Conservation (phyloP, 495 filamentous ascomycete genomes). For the Filosporella fistucella region DNA sequence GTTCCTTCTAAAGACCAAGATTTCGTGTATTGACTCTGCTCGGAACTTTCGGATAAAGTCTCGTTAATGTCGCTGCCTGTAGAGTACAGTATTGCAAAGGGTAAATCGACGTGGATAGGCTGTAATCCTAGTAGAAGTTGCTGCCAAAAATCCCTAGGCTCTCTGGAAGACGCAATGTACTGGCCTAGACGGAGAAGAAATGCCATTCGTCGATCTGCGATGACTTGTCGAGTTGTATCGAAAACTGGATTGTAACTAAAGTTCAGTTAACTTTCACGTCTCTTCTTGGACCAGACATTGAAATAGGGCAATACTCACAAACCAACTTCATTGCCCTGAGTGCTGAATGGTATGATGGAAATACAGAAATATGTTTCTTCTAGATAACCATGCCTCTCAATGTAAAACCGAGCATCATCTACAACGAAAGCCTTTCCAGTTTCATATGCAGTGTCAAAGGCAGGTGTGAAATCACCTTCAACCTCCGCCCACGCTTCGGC, state of each 20-base stretch:
- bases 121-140: constrained; percentile 48
- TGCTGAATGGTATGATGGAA: constrained; percentile 11
- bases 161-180: constrained; percentile 7
- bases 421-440: constrained; percentile 4
- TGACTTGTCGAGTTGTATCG: constrained; percentile 16
- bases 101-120: constrained; percentile 54
- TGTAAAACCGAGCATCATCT: constrained; percentile 12
- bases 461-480: constrained; percentile 6
- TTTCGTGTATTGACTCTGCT: constrained; percentile 1
- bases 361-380: constrained; percentile 18
- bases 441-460: constrained; percentile 8
- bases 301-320: constrained; percentile 11
- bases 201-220: constrained; percentile 17
- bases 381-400: constrained; percentile 16
- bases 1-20: constrained; percentile 41
- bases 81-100: constrained; percentile 62
- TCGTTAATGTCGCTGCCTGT: constrained; percentile 41
- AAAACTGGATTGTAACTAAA: constrained; percentile 18
- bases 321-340: constrained; percentile 1
- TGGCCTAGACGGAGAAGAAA: constrained; percentile 9
- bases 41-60: constrained; percentile 7
- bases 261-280: neutral
- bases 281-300: neutral
- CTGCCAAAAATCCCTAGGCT: constrained; percentile 45
- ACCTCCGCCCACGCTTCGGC: constrained; percentile 13